Percentiles rank a stretch among this genome's conserved stretches.
phyloP scores from a whole-genome alignment of 192 early-diverging fungal species.

The Physocladia obscura region DNA sequence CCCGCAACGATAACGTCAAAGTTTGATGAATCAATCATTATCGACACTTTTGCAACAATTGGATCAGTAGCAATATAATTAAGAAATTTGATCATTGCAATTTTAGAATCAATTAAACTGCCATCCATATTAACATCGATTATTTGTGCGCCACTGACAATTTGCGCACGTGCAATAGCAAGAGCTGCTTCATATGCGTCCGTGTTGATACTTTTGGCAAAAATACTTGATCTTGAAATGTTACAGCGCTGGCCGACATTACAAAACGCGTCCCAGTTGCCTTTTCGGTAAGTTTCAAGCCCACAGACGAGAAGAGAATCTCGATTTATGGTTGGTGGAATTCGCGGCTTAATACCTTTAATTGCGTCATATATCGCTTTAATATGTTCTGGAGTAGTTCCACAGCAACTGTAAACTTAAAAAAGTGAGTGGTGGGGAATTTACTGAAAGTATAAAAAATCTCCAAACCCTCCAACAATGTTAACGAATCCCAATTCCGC shows the following conservation, averaged over 20 bases:
- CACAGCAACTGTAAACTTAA: slow-evolving; percentile 77
- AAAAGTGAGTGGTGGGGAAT: too few relatives aligned
- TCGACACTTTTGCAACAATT: slow-evolving; percentile 80
- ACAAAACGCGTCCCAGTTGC: slow-evolving; percentile 80
- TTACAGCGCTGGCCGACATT: slow-evolving; percentile 98
- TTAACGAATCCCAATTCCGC: slow-evolving; percentile 91
- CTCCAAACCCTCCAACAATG: slow-evolving; percentile 81
- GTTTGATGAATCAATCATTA: slow-evolving; percentile 98
- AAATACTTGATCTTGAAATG: slow-evolving; percentile 92
- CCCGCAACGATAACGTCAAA: slow-evolving; percentile 96
- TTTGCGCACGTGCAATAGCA: slow-evolving; percentile 88
- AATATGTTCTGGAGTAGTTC: slow-evolving; percentile 93
- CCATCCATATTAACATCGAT: slow-evolving; percentile 98
- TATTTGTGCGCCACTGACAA: slow-evolving; percentile 92
- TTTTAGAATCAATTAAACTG: slow-evolving; percentile 90
- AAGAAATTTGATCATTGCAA: slow-evolving; percentile 90
- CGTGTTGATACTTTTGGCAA: slow-evolving; percentile 90
- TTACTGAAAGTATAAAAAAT: too few relatives aligned
- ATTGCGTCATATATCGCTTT: slow-evolving; percentile 77
- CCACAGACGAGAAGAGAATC: slow-evolving; percentile 78
- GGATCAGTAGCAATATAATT: slow-evolving; percentile 94
- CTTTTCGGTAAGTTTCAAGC: slow-evolving; percentile 79
- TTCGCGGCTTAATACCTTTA: slow-evolving; percentile 75
- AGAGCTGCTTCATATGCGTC: slow-evolving; percentile 91
- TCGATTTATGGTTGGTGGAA: slow-evolving; percentile 64